phyloP scores from a whole-genome alignment of 352 stramenopile species.

The Labyrinthula sp. region DNA sequence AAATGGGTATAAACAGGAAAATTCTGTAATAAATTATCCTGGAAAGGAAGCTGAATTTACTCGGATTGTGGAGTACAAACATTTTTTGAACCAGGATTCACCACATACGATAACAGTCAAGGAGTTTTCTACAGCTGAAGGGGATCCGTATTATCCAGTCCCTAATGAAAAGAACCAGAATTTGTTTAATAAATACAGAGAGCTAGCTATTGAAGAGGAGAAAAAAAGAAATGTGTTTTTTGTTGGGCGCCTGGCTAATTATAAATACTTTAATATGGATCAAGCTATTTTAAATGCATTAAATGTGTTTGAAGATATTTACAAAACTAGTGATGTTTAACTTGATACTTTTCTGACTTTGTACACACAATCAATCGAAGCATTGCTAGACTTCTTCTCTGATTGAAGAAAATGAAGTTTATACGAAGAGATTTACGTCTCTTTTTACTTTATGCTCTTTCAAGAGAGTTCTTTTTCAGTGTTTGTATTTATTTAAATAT shows the following conservation, averaged over 20 bases:
- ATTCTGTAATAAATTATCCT: constrained; percentile 26
- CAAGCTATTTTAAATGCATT: constrained; percentile 47
- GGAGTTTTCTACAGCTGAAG: constrained; percentile 28
- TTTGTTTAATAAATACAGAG: constrained; percentile 42
- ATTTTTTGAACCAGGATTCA: constrained; percentile 29
- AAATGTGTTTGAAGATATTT: no score
- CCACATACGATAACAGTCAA: constrained; percentile 35
- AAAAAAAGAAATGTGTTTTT: constrained; percentile 38
- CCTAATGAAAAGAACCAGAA: constrained; percentile 31
- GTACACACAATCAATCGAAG: no score
- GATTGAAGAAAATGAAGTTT: no score
- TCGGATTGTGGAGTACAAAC: constrained; percentile 29
- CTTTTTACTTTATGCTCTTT: no score
- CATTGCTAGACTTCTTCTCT: no score
- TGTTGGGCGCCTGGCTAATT: constrained; percentile 46
- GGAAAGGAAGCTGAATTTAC: constrained; percentile 17
- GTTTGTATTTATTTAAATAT: no score
- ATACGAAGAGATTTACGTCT: no score
- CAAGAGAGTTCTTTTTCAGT: no score
- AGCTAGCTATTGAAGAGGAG: constrained; percentile 37
- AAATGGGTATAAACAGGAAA: no score
- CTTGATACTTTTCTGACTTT: no score
- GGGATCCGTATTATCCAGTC: constrained; percentile 30
- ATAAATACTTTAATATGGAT: constrained; percentile 62
- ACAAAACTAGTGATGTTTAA: no score